Evolutionary conservation across 306 rosid genomes (phyloP).

Genomic region (Cyamopsis tetragonoloba): DNA sequence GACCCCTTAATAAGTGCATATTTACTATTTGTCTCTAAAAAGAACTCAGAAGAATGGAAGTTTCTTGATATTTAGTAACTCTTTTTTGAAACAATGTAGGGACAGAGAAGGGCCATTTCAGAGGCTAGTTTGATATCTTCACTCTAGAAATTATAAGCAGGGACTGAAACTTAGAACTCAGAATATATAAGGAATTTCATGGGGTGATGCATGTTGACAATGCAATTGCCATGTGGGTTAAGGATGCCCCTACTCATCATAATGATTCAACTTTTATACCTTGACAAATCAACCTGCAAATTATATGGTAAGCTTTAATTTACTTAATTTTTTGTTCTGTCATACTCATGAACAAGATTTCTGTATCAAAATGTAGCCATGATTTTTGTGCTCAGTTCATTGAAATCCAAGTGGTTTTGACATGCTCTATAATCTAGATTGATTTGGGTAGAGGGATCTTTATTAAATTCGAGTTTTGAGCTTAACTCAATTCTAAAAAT

Average conservation of each 20-base stretch:
- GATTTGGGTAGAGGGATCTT: not conserved
- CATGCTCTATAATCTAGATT: not conserved
- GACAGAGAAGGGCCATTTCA: not conserved
- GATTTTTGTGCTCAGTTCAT: not conserved
- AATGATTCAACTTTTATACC: slow-evolving; percentile 46
- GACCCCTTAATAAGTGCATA: not conserved
- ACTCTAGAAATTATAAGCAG: not conserved
- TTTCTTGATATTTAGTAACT: not conserved
- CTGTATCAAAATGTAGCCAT: not conserved
- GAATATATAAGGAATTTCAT: slow-evolving; percentile 33
- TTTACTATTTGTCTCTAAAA: slow-evolving; percentile 1
- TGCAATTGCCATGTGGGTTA: slow-evolving; percentile 54
- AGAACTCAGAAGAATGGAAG: not conserved
- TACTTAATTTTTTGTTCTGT: not conserved
- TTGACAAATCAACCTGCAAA: slow-evolving; percentile 36
- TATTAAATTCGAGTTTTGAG: too few relatives aligned
- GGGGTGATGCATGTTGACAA: slow-evolving; percentile 48
- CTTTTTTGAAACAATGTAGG: slow-evolving; percentile 1
- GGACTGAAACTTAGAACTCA: not conserved
- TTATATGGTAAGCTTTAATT: slow-evolving; percentile 38
- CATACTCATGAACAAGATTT: not conserved
- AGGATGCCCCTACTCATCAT: slow-evolving; percentile 48
- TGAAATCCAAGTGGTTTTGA: not conserved
- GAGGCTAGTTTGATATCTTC: not conserved
- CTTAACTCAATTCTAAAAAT: too few relatives aligned